These are phyloP conservation scores for Albophoma yamanashiensis DNA, from an alignment of 2,329 filamentous ascomycete species.

Conservation along the genomic window DNA sequence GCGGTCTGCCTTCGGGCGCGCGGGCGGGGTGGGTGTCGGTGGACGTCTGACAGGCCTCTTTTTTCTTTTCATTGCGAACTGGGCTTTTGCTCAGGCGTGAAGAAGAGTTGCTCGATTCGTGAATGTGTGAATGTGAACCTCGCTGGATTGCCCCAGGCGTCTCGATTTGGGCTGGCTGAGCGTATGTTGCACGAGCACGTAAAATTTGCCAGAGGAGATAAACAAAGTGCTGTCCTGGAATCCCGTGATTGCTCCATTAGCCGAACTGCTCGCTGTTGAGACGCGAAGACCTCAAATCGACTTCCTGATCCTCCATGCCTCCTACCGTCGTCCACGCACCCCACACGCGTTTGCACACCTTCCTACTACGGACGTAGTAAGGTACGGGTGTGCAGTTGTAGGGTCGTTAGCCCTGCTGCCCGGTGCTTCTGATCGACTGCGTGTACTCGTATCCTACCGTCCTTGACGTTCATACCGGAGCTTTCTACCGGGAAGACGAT, in stretches of 20 bases:
- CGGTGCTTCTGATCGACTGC: background rate
- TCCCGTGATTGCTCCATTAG: too few species aligned
- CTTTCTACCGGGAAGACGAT: background rate
- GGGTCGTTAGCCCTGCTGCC: background rate
- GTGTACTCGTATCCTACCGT: too few species aligned
- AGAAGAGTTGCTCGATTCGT: conserved; percentile 29
- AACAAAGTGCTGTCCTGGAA: too few species aligned
- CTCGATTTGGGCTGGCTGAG: too few species aligned
- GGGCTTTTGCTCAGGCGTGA: conserved; percentile 34
- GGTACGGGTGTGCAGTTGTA: background rate
- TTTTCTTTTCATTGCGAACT: conserved; percentile 45
- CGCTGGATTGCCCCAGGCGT: background rate
- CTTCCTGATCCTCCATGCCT: too few species aligned
- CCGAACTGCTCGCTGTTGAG: too few species aligned
- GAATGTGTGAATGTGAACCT: background rate
- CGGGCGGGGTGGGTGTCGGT: conserved; percentile 69
- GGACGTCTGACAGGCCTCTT: conserved; percentile 78
- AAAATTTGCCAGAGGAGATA: too few species aligned
- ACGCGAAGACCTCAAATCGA: too few species aligned
- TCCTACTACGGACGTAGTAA: too few species aligned
- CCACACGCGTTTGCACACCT: too few species aligned
- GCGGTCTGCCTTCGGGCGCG: conserved; percentile 67
- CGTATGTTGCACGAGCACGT: too few species aligned
- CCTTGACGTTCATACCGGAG: background rate
- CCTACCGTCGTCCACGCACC: too few species aligned